A percentile compares a stretch with the other conserved stretches of the same genome.
Evolutionary conservation across 805 yeast species (phyloP).

Genomic region (Candida arabinofermentans): DNA sequence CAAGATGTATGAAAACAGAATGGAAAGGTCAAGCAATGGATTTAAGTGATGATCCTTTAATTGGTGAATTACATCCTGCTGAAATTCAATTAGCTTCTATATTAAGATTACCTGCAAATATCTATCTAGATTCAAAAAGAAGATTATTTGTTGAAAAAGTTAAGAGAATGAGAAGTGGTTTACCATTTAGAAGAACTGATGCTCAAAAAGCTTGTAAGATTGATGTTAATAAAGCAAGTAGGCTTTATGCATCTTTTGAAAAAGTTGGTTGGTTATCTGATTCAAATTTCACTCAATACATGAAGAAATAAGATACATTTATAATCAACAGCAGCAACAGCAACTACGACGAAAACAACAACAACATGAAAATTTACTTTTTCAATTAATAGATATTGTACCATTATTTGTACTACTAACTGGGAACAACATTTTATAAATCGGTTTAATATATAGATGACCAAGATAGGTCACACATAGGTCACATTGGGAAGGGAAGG

Average conservation of each 20-base stretch:
- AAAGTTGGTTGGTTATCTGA: constrained; percentile 91
- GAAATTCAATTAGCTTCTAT: constrained; percentile 82
- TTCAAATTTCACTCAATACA: constrained; percentile 44
- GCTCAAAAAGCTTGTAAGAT: constrained; percentile 97
- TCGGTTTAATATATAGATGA: background rate
- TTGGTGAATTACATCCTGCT: constrained; percentile 79
- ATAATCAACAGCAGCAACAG: background rate
- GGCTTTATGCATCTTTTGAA: constrained; percentile 86
- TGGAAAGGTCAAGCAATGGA: constrained; percentile 99
- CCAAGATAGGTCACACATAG: background rate
- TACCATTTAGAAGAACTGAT: constrained; percentile 92
- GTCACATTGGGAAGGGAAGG: background rate
- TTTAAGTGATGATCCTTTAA: constrained; percentile 70
- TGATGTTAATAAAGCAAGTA: constrained; percentile 93
- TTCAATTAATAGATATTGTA: constrained; percentile 1
- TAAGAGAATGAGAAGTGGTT: constrained; percentile 58
- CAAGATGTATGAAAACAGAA: constrained; percentile 77
- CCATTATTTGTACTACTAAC: background rate
- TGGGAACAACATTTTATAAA: constrained; percentile 1
- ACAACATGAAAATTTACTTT: background rate
- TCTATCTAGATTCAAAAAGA: constrained; percentile 76
- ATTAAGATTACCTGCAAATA: constrained; percentile 82
- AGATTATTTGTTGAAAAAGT: constrained; percentile 89
- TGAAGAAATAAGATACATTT: constrained; percentile 8
- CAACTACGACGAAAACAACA: background rate